phyloP scores from a whole-genome alignment of 1,139 yeast species.

The Nadsonia starkeyi-henricii region DNA sequence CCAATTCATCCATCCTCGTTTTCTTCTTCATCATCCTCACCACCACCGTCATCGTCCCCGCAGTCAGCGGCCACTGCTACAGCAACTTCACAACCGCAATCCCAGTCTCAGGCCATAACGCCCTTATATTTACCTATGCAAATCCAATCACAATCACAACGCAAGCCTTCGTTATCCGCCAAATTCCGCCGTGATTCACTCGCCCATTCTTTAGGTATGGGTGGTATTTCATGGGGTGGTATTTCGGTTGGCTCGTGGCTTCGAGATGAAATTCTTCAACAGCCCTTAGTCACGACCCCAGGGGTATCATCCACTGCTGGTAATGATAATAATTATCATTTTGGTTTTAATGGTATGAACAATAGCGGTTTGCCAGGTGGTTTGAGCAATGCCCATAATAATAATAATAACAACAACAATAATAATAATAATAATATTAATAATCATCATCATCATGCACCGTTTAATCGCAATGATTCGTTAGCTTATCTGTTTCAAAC shows the following conservation, averaged over 20 bases:
- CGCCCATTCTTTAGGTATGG: slow-evolving; percentile 95
- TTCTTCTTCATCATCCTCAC: no score
- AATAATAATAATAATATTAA: slow-evolving; percentile 14
- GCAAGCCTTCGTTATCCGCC: neutral
- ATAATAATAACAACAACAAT: slow-evolving; percentile 14
- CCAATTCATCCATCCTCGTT: no score
- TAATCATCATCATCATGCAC: slow-evolving; percentile 13
- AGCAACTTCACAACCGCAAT: no score
- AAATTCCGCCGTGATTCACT: slow-evolving; percentile 63
- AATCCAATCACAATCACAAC: slow-evolving; percentile 13
- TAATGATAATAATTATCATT: neutral
- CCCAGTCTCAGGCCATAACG: no score
- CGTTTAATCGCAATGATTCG: slow-evolving; percentile 32
- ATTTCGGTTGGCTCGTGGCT: slow-evolving; percentile 92
- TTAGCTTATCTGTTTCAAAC: neutral
- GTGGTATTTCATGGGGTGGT: slow-evolving; percentile 98
- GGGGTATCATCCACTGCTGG: neutral
- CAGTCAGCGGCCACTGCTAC: no score
- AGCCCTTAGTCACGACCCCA: neutral
- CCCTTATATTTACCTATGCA: no score
- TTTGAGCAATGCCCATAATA: slow-evolving; percentile 9
- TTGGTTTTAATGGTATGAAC: neutral
- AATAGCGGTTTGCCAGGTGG: neutral
- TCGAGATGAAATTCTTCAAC: slow-evolving; percentile 48
- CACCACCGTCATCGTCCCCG: no score